Conservation (phyloP, 2,329 filamentous ascomycete species). For the Cephalotrichum gorgonifer region DNA sequence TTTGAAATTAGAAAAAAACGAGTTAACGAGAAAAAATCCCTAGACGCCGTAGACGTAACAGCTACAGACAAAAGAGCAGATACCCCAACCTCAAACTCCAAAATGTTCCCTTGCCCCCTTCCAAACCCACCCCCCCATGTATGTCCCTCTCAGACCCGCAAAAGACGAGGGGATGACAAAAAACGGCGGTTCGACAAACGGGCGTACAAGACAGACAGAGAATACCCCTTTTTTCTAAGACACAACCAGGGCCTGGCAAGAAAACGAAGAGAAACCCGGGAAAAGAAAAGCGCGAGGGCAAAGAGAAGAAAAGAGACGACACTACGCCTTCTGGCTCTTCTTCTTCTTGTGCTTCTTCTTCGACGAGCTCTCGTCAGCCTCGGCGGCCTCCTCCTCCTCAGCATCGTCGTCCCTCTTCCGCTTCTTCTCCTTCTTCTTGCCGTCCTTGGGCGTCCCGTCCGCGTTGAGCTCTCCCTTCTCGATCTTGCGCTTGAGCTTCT, state of each 20-base stretch:
- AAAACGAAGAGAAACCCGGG: background rate
- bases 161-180: background rate
- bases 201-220: too few species aligned
- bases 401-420: conserved; percentile 46
- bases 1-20: background rate
- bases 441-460: conserved; percentile 54
- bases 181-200: background rate
- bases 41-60: background rate
- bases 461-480: conserved; percentile 60
- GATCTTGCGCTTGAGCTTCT: conserved; percentile 70
- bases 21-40: background rate
- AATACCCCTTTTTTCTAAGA: too few species aligned
- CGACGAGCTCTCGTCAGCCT: too few species aligned
- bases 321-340: conserved; percentile 17
- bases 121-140: background rate
- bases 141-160: background rate
- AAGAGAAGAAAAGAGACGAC: background rate
- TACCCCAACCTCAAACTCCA: background rate
- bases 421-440: conserved; percentile 62
- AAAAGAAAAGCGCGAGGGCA: background rate
- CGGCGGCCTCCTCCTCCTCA: conserved; percentile 16
- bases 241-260: too few species aligned
- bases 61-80: background rate
- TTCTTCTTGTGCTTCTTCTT: conserved; percentile 45
- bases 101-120: background rate